These are phyloP conservation scores for Zangia roseola DNA, from an alignment of 768 basidiomycete species.

Conservation along the genomic window DNA sequence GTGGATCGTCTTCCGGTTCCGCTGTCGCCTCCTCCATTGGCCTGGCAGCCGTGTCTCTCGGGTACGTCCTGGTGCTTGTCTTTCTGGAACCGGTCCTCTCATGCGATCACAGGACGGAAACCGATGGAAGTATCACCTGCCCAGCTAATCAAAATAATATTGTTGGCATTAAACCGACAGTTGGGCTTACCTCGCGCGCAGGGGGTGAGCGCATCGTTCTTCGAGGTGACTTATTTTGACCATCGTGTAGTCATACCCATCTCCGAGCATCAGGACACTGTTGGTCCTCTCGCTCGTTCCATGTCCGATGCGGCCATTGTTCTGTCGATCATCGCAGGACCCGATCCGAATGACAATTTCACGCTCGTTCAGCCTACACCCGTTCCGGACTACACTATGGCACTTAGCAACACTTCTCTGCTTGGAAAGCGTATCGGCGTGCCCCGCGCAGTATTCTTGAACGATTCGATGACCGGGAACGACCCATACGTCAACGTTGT, in stretches of 20 bases:
- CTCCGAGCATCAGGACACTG: constrained; percentile 55
- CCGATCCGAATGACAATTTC: constrained; percentile 53
- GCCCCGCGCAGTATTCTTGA: constrained; percentile 38
- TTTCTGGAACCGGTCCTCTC: neutral
- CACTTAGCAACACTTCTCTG: constrained; percentile 48
- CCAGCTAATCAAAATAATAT: constrained; percentile 53
- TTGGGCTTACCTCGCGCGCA: constrained; percentile 57
- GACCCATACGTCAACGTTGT: constrained; percentile 34
- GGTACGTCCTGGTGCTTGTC: constrained; percentile 12
- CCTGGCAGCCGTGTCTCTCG: constrained; percentile 46
- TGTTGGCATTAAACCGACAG: constrained; percentile 59
- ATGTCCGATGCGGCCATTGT: constrained; percentile 55
- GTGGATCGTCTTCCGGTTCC: constrained; percentile 61
- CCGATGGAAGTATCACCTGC: constrained; percentile 54
- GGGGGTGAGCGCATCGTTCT: constrained; percentile 40
- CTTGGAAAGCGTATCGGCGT: constrained; percentile 54
- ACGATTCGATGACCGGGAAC: constrained; percentile 25
- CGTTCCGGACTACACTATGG: constrained; percentile 56
- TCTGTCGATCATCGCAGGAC: constrained; percentile 55
- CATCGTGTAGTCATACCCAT: constrained; percentile 50
- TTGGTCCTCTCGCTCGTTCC: constrained; percentile 56
- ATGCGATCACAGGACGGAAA: constrained; percentile 36
- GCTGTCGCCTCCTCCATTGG: constrained; percentile 54
- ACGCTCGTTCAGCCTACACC: constrained; percentile 49
- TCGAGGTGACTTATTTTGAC: neutral